Percentiles rank a stretch among this genome's conserved stretches.
phyloP scores from a whole-genome alignment of 345 rosid genomes.

The Murraya paniculata region DNA sequence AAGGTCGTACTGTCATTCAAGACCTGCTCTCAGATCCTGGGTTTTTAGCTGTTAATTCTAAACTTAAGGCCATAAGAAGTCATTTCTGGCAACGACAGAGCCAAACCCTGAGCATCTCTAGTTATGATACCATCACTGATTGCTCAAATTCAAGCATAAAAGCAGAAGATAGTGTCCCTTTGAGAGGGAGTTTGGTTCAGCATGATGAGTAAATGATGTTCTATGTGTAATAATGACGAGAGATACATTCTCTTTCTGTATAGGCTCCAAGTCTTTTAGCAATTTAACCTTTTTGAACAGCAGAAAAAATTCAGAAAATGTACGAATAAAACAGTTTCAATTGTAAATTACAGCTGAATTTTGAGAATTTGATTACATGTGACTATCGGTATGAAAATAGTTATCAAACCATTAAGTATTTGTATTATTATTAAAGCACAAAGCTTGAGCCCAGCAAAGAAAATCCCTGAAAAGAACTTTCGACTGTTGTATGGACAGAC shows the following conservation, averaged over 20 bases:
- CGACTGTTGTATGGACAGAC: no score
- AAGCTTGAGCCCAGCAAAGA: no score
- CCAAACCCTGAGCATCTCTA: constrained; percentile 48
- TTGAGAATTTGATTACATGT: not conserved
- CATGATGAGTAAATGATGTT: not conserved
- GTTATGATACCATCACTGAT: constrained; percentile 27
- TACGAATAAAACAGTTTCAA: not conserved
- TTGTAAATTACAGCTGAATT: not conserved
- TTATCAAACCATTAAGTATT: no score
- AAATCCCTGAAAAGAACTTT: no score
- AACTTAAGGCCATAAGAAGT: constrained; percentile 62
- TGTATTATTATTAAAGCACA: no score
- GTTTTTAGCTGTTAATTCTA: constrained; percentile 54
- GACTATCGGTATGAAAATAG: not conserved
- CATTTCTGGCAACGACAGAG: constrained; percentile 82
- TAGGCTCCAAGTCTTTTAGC: not conserved
- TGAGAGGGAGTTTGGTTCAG: constrained; percentile 24
- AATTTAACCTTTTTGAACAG: not conserved
- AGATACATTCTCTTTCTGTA: not conserved
- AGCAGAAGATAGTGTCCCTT: constrained; percentile 29
- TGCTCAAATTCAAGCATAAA: constrained; percentile 28
- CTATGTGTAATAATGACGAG: not conserved
- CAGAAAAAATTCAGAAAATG: not conserved
- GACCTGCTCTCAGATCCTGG: constrained; percentile 75
- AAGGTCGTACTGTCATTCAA: constrained; percentile 65